phyloP scores from a whole-genome alignment of 176 grass and related monocot species.

The Carex kokanica region DNA sequence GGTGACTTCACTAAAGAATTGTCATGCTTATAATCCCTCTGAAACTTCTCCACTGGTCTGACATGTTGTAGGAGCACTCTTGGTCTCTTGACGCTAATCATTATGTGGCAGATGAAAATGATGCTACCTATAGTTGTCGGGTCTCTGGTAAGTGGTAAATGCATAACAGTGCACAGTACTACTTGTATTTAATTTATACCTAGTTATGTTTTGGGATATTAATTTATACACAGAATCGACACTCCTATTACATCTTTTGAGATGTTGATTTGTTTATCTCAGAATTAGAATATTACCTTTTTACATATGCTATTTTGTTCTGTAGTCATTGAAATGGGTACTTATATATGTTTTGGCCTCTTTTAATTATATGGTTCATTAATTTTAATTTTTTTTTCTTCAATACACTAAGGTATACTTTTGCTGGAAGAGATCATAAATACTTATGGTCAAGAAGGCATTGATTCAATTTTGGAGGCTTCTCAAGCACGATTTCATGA shows the following conservation, averaged over 20 bases:
- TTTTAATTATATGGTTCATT: neutral
- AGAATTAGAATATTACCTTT: neutral
- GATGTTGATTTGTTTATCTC: neutral
- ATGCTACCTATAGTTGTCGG: constrained; percentile 85
- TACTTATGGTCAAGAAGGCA: constrained; percentile 65
- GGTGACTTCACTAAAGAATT: neutral
- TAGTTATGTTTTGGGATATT: neutral
- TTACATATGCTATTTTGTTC: neutral
- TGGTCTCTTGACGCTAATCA: constrained; percentile 92
- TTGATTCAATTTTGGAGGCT: constrained; percentile 65
- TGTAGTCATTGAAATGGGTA: neutral
- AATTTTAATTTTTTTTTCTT: neutral
- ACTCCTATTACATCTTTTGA: neutral
- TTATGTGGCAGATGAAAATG: constrained; percentile 96
- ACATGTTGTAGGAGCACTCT: constrained; percentile 54
- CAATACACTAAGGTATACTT: constrained; percentile 53
- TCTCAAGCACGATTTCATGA: constrained; percentile 57
- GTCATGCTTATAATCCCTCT: constrained; percentile 14
- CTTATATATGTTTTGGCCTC: neutral
- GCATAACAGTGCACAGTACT: neutral
- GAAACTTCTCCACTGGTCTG: neutral
- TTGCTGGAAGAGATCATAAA: constrained; percentile 87
- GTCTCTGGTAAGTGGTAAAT: constrained; percentile 68
- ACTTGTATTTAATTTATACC: neutral
- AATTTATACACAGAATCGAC: neutral